phyloP scores from a whole-genome alignment of 805 yeast genomes.

The Grigorovia jiainica region DNA sequence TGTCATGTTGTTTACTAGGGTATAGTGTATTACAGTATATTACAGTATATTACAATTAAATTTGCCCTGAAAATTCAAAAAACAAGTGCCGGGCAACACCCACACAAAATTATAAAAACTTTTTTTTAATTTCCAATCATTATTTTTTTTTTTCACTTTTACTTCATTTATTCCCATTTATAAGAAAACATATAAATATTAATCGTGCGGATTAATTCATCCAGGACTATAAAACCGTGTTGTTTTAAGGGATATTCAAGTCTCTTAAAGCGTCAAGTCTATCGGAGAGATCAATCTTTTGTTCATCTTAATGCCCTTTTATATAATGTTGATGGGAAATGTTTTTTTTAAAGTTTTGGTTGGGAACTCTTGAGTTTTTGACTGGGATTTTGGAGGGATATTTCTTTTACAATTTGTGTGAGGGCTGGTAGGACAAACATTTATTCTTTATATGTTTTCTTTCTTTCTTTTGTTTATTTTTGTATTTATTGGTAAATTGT shows the following conservation, averaged over 20 bases:
- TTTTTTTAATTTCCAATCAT: neutral
- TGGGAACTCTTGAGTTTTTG: neutral
- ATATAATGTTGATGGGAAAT: constrained; percentile 11
- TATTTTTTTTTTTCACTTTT: neutral
- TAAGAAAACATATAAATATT: constrained; percentile 11
- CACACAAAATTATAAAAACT: neutral
- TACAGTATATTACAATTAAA: neutral
- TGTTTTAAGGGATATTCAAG: constrained; percentile 41
- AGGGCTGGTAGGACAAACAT: constrained; percentile 70
- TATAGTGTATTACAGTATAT: neutral
- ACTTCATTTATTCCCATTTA: neutral
- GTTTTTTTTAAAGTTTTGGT: neutral
- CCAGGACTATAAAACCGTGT: constrained; percentile 69
- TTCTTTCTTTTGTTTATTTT: neutral
- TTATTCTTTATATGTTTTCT: neutral
- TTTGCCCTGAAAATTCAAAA: neutral
- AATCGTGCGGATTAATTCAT: constrained; percentile 55
- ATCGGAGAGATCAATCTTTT: constrained; percentile 48
- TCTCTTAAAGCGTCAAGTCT: constrained; percentile 53
- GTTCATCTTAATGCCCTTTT: constrained; percentile 66
- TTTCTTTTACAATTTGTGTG: constrained; percentile 17
- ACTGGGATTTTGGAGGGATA: neutral
- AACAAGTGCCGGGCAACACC: neutral
- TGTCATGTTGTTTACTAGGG: neutral
- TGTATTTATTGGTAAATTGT: neutral